A percentile compares a stretch with the other conserved stretches of the same genome.
phyloP scores from a whole-genome alignment of 1,139 yeast species.

The Sugiyamaella xylanicola region DNA sequence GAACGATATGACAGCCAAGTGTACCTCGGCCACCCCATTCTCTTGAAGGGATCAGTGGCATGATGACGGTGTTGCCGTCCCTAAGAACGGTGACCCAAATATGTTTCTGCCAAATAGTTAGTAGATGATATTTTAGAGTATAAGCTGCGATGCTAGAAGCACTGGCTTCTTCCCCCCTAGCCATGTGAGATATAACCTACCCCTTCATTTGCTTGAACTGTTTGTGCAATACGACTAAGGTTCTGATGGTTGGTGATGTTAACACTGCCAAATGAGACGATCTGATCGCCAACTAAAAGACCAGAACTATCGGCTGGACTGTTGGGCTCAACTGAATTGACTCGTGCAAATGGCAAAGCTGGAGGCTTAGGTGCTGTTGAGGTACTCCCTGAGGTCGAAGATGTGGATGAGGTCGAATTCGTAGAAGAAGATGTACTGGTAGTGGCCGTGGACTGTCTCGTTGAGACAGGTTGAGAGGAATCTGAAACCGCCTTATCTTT shows the following conservation, averaged over 20 bases:
- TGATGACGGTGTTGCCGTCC: slow-evolving; percentile 31
- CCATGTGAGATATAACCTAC: no score
- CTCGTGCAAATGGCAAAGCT: slow-evolving; percentile 57
- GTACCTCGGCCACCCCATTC: slow-evolving; percentile 74
- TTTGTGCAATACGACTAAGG: slow-evolving; percentile 47
- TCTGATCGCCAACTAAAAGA: slow-evolving; percentile 48
- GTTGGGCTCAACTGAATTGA: slow-evolving; percentile 46
- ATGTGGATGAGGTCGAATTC: no score
- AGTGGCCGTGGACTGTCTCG: no score
- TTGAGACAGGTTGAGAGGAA: slow-evolving; percentile 13
- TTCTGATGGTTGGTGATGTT: slow-evolving; percentile 56
- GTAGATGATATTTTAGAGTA: background rate
- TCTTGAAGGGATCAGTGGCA: slow-evolving; percentile 54
- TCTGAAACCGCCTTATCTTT: slow-evolving; percentile 7
- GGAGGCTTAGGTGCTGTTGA: slow-evolving; percentile 16
- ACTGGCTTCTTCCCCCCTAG: no score
- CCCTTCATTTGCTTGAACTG: slow-evolving; percentile 26
- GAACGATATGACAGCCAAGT: slow-evolving; percentile 68
- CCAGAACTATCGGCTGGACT: slow-evolving; percentile 42
- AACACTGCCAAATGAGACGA: slow-evolving; percentile 56
- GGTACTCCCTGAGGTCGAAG: slow-evolving; percentile 17
- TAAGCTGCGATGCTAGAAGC: no score
- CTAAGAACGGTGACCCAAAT: slow-evolving; percentile 48
- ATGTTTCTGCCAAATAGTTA: slow-evolving; percentile 31
- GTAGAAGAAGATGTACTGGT: no score